A percentile compares a stretch with the other conserved stretches of the same genome.
Conservation (phyloP, 805 yeast genomes). For the Kuraishia hungarica region DNA sequence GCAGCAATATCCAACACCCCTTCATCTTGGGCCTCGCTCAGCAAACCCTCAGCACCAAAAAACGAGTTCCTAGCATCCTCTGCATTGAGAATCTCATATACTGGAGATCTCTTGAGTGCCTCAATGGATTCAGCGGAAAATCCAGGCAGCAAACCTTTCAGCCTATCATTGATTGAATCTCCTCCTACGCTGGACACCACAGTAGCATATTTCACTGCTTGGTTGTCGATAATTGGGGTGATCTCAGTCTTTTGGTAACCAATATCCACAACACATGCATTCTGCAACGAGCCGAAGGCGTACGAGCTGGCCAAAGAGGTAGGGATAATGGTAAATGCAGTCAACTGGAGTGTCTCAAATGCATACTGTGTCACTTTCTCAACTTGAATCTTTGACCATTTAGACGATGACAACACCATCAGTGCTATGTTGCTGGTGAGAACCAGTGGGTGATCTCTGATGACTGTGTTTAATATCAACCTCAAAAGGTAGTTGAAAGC, state of each 20-base stretch:
- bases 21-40: conserved; percentile 35
- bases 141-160: conserved; percentile 49
- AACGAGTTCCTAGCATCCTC: conserved; percentile 56
- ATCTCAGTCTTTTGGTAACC: conserved; percentile 73
- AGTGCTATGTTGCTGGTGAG: conserved; percentile 48
- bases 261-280: conserved; percentile 70
- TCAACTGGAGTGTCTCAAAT: conserved; percentile 64
- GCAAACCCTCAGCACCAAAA: conserved; percentile 45
- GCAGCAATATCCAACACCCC: conserved; percentile 86
- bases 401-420: conserved; percentile 52
- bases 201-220: conserved; percentile 37
- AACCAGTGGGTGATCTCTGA: conserved; percentile 21
- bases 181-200: conserved; percentile 44
- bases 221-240: conserved; percentile 71
- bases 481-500: conserved; percentile 63
- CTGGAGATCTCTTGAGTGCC: conserved; percentile 60
- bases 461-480: conserved; percentile 40
- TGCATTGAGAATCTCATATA: conserved; percentile 72
- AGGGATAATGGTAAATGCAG: conserved; percentile 66
- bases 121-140: conserved; percentile 55
- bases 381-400: conserved; percentile 60
- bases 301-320: conserved; percentile 60
- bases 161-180: conserved; percentile 42
- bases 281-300: conserved; percentile 60
- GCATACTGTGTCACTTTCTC: conserved; percentile 69